Evolutionary conservation across 805 yeast genomes (phyloP), one percentile per base, ranked within the genome.

Genomic region (Yarrowia sp.): DNA sequence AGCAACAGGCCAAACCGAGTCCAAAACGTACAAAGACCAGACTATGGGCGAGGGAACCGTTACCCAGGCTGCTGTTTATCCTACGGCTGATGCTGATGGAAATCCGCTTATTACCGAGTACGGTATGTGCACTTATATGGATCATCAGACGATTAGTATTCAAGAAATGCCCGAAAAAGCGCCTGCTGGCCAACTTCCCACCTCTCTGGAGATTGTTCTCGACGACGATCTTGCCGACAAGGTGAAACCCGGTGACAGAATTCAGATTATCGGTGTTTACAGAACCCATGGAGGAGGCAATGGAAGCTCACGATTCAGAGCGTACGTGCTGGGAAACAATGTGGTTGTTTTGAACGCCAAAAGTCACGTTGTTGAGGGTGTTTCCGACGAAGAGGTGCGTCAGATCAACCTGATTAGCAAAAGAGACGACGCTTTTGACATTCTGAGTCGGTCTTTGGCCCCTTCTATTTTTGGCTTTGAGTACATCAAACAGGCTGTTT

Each of bases 141-240:
- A 95, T 76, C 97, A 93, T 74, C 99, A 95, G 77, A 88, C 91
- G 41, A 83, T 95, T 38, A 85, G 97, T 0, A 88, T 95, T 38
- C 99, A 95, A 76, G 99, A 95, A 78, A 90, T 95, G 90, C 98
- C 99, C 0, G 98, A 95, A 78, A 82, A 87, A 68, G 97, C 98
- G 0, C 99, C 98, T 16, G 96, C 98, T 0, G 99, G 99, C 65
- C 98, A 93, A 77, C 81, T 95, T 68, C 99, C 99, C 36, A 82
- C 98, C 71, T 87, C 96, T 2, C 83, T 95, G 36, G 99, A 95
- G 72, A 88, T 93, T 24, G 84, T 93, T n/a, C 78, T 95, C 71
- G 97, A 93, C 75, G 98, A 92, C 72, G 99, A 95, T 74, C 81
- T 95, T 68, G 98, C 95, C 2, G 99, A 95, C 74, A 79, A 77